phyloP scores from a whole-genome alignment of 2,329 filamentous ascomycete species.

The Talaromyces albobiverticillius region DNA sequence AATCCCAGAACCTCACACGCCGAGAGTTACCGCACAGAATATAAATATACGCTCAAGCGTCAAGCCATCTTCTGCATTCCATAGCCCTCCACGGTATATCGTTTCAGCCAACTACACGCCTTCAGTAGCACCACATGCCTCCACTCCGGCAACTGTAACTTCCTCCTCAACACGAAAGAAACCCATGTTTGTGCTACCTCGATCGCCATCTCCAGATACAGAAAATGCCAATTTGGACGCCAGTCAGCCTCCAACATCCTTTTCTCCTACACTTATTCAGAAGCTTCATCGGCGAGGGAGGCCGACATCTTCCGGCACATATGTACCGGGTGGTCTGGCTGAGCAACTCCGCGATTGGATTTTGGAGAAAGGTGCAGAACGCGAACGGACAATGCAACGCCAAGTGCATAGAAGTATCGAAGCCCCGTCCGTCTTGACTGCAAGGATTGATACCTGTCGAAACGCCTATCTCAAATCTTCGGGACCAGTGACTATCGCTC shows the following conservation, averaged over 20 bases:
- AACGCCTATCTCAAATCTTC: slow-evolving; percentile 10
- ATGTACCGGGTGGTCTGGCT: slow-evolving; percentile 39
- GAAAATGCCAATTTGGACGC: slow-evolving; percentile 15
- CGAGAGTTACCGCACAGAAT: slow-evolving; percentile 17
- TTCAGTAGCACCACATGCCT: slow-evolving; percentile 17
- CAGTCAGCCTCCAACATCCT: slow-evolving; percentile 26
- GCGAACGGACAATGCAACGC: slow-evolving; percentile 17
- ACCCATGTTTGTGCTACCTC: slow-evolving; percentile 37
- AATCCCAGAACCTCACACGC: slow-evolving; percentile 10
- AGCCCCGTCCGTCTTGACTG: slow-evolving; percentile 3
- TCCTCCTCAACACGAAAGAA: slow-evolving; percentile 25
- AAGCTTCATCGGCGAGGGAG: slow-evolving; percentile 29
- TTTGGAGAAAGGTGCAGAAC: slow-evolving; percentile 34
- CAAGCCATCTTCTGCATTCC: slow-evolving; percentile 21
- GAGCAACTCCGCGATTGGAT: slow-evolving; percentile 41
- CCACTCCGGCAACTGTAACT: slow-evolving; percentile 7
- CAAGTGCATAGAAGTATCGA: not conserved
- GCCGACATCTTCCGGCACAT: slow-evolving; percentile 19
- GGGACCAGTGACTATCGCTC: slow-evolving; percentile 9
- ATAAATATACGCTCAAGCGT: not conserved
- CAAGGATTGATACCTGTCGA: slow-evolving; percentile 1
- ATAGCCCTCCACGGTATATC: slow-evolving; percentile 27
- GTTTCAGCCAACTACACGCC: slow-evolving; percentile 23
- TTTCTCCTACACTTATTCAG: slow-evolving; percentile 33
- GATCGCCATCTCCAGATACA: slow-evolving; percentile 30